Base-by-base conservation (phyloP, 805 yeast genomes). In the Kuraishia borneana region DNA sequence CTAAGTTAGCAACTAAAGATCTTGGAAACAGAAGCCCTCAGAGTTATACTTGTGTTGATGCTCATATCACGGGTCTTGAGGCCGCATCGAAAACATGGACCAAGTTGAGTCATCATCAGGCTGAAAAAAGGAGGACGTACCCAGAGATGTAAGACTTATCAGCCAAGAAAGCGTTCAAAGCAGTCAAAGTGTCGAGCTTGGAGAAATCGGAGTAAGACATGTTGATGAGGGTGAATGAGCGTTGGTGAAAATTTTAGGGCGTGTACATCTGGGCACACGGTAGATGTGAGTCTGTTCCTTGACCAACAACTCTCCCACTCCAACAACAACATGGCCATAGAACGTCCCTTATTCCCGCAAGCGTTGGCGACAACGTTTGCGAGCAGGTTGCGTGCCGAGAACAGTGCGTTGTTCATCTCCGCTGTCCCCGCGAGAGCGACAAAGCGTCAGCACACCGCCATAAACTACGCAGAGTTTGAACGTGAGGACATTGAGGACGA, bases 21-120 rank as follows among this genome's bases (percentile, higher is more conserved):
- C 12, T 21, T n/a, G 26, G 10, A 30, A 30, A 30, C 26, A 13
- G 5, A n/a, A 20, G 14, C 18, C 13, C 12, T 5, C 22, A 18
- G 18, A 17, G 18, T 30, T 26, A 23, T 14, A 31, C 19, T 28
- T 19, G 34, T 31, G 18, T 63, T 79, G 76, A 76, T 83, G 82
- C 88, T 83, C 94, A 84, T 78, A 52, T 76, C 77, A 83, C 79
- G 88, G 94, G 94, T 80, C 89, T 82, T 82, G 73, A 78, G 64
- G 67, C 84, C 94, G 78, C 87, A 83, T 84, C 94, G 75, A 80
- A 80, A 83, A 83, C 94, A 83, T 88, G 94, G 94, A 83, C 94
- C 94, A 83, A 79, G 53, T 69, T 57, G 55, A 66, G 64, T 81
- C 87, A 81, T 78, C 84, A 77, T 70, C 36, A 21, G 20, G 10